These are phyloP conservation scores for Thinopyrum elongatum DNA, from an alignment of 176 grass and related monocot species.

Conservation along the genomic window DNA sequence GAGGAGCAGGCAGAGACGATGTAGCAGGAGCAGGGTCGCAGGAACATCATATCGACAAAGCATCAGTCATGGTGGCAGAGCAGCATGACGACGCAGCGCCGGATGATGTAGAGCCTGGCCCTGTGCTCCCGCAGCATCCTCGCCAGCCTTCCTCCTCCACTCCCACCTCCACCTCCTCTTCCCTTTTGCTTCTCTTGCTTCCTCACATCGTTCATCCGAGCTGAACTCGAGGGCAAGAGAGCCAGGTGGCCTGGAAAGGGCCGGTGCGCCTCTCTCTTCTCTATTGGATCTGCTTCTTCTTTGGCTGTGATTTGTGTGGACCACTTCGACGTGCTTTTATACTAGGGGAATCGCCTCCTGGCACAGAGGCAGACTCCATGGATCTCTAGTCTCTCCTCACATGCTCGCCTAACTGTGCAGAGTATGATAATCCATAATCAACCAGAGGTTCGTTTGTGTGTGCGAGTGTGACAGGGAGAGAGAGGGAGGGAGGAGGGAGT, in stretches of 20 bases:
- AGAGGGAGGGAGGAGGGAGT: too few species aligned
- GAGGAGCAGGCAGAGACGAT: not conserved
- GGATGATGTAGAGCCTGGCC: slow-evolving; percentile 56
- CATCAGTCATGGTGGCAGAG: slow-evolving; percentile 63
- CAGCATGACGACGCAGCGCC: slow-evolving; percentile 64
- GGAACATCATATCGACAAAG: not conserved
- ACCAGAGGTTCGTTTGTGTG: not conserved
- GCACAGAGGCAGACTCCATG: not conserved
- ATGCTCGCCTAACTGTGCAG: not conserved
- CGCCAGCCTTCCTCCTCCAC: not conserved
- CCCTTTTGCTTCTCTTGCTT: slow-evolving; percentile 35
- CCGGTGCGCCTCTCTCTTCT: not conserved
- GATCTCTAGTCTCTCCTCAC: not conserved
- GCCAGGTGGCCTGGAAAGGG: not conserved
- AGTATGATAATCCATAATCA: not conserved
- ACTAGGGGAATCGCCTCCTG: not conserved
- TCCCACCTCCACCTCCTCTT: slow-evolving; percentile 2
- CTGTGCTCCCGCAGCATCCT: slow-evolving; percentile 42
- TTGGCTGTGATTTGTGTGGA: slow-evolving; percentile 18
- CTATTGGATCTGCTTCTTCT: slow-evolving; percentile 11
- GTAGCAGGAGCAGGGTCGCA: not conserved
- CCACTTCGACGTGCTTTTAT: slow-evolving; percentile 38
- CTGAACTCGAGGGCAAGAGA: not conserved
- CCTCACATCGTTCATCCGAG: slow-evolving; percentile 41
- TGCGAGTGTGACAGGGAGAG: too few species aligned